Evolutionary conservation across 1,284 basidiomycete species (phyloP), one percentile per base, ranked within the genome.

Genomic region (Ganoderma boninense): DNA sequence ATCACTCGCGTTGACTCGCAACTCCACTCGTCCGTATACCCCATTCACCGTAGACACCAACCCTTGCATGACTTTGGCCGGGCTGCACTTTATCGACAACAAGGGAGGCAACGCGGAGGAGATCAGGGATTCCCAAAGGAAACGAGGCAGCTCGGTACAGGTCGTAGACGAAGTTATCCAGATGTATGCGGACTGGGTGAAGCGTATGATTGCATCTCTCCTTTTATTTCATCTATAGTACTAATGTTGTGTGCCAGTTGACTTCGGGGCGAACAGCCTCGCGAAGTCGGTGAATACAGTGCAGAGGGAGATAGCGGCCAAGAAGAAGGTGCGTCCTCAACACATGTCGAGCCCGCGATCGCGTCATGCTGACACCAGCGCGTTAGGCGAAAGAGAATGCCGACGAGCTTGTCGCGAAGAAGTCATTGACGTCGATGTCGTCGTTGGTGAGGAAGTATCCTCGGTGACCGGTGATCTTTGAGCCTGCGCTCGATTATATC

Each of bases 371-470:
- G 40, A 74, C 20, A 35, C 29, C 13, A 13, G 23, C 40, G 14
- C 29, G 4, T 3, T 14, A 96, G 95, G 94, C 93, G 38, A 99
- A 99, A 84, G 91, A 98, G 82, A 87, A 91, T 72, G 96, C 97
- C 23, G 92, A 96, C 72, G 95, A 96, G 59, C 89, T 97, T 42
- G 90, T 97, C 16, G 89, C 89, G 2, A 82, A 90, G 78, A 97
- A 97, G 84, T n/a, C n/a, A n/a, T 99, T 99, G 63, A 99, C 90
- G 83, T 99, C 97, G 74, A 99, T 90, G 69, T 97, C 97, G 77
- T 99, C 97, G 80, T 95, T 94, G 8, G 92, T 97, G 59, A 99
- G 87, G 88, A 96, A 99, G 87, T 96, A 99, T 2, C 97, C 97
- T 80, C 97, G 89, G 85, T 99, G 97, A 5, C 97, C 98, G 18